These are phyloP conservation scores for Spizellomyces sp. DNA, from an alignment of 192 early-diverging fungal genomes.

Conservation along the genomic window DNA sequence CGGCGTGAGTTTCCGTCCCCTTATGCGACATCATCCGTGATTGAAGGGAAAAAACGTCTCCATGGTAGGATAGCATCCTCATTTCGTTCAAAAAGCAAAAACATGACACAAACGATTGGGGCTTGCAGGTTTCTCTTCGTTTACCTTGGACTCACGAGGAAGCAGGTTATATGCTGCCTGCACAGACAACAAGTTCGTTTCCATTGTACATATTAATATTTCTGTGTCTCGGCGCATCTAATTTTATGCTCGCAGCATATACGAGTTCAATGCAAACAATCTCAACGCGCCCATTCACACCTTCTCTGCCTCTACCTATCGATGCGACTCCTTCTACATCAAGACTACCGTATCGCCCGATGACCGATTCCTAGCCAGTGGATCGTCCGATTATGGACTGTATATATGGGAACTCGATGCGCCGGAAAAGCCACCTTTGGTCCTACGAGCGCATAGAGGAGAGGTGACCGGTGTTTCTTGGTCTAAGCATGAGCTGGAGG, in stretches of 20 bases:
- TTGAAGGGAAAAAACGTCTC: slow-evolving; percentile 30
- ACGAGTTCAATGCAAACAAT: slow-evolving; percentile 67
- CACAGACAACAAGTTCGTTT: slow-evolving; percentile 60
- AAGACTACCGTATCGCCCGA: slow-evolving; percentile 72
- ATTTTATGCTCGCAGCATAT: slow-evolving; percentile 46
- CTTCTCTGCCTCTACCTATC: slow-evolving; percentile 61
- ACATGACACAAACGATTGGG: neutral
- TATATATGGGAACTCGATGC: slow-evolving; percentile 72
- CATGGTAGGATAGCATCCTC: neutral
- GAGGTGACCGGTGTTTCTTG: slow-evolving; percentile 79
- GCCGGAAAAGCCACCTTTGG: slow-evolving; percentile 45
- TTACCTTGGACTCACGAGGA: slow-evolving; percentile 66
- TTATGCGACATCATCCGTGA: slow-evolving; percentile 34
- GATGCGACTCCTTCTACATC: slow-evolving; percentile 70
- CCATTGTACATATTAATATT: neutral
- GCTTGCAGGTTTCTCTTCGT: slow-evolving; percentile 59
- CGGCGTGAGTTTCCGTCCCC: slow-evolving; percentile 46
- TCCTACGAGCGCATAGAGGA: slow-evolving; percentile 65
- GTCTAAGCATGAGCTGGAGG: slow-evolving; percentile 53
- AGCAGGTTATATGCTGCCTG: slow-evolving; percentile 71
- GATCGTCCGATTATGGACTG: slow-evolving; percentile 64
- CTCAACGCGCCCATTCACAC: slow-evolving; percentile 50
- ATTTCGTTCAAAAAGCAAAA: neutral
- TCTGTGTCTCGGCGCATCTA: slow-evolving; percentile 7
- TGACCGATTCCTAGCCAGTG: slow-evolving; percentile 69